Base-by-base conservation (phyloP, 2,329 filamentous ascomycete genomes). In the Madurella fahalii region DNA sequence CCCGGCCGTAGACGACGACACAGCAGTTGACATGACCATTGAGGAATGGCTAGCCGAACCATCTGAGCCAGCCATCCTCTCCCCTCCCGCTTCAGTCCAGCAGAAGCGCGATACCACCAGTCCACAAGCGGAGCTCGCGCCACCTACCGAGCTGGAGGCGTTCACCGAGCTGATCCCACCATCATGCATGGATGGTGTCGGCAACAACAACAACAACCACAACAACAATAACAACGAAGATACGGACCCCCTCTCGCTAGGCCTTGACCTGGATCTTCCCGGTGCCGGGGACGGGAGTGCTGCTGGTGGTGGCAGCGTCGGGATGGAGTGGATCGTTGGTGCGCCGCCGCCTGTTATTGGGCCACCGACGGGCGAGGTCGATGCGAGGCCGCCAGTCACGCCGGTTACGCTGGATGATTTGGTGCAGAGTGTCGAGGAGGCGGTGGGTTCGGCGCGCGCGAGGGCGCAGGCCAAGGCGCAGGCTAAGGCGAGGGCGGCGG, bases 331-430 rank as follows among this genome's bases (percentile, higher is more conserved):
- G 25, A 25, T 15, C 34, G 13, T 37, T 31, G 39, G 47, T n/a
- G 5, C 39, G 7, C 18, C 25, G 15, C 18, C 25, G 15, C 13
- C 9, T 8, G 9, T 20, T 12, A 12, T 5, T 20, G 32, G 9
- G 37, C 15, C 9, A 20, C 12, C 1, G 9, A 37, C n/a, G 18
- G 5, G 15, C 34, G 34, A 32, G 7, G 12, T 17, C 31, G 25
- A 34, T 25, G 1, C 34, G 20, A 16, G 30, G 43, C 37, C 53
- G 39, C 48, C 54, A 2, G 58, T 64, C 54, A 69, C 65, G 46
- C 67, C 71, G 2, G 66, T 67, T 4, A 71, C 64, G 43, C 54
- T 72, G 43, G 64, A 63, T 17, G 67, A 66, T 12, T 58, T 72
- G 32, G 66, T 70, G 25, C 61, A 68, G 47, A 65, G 63, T 18